Conservation (phyloP, 176 grass and related monocot species). For the Musa itinerans region DNA sequence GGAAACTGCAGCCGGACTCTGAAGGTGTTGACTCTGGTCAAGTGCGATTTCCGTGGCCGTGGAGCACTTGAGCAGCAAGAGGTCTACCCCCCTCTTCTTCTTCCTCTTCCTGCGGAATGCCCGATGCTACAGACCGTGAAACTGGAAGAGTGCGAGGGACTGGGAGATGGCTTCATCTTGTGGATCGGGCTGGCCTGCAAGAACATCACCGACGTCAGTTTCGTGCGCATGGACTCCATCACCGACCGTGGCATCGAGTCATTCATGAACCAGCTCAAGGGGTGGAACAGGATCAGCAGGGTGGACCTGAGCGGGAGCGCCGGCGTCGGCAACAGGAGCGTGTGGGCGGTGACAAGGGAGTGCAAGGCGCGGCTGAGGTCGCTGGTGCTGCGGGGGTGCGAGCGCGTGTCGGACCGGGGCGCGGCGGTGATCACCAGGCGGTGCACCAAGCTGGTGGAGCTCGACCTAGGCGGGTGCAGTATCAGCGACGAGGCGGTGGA, state of each 20-base stretch:
- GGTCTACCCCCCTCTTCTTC: background rate
- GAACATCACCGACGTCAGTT: background rate
- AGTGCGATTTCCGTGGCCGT: background rate
- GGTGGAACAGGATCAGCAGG: background rate
- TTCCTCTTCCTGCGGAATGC: background rate
- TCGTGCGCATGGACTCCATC: background rate
- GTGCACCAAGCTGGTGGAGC: background rate
- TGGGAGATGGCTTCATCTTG: background rate
- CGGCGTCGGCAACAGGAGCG: constrained; percentile 1
- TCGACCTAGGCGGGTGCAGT: background rate
- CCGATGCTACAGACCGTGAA: background rate
- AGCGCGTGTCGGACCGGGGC: background rate
- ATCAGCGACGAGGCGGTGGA: background rate
- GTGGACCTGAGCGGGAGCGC: background rate
- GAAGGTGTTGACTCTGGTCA: background rate
- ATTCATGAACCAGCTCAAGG: background rate
- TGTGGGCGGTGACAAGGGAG: constrained; percentile 4
- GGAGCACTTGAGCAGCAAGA: background rate
- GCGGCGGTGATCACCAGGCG: background rate
- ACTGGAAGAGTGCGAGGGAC: background rate
- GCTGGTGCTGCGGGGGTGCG: background rate
- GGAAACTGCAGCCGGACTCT: background rate
- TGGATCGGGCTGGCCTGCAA: constrained; percentile 1
- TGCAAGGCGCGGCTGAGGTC: background rate
- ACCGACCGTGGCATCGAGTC: background rate